phyloP scores from a whole-genome alignment of 495 filamentous ascomycete species.

The Aspergillus hancockii region DNA sequence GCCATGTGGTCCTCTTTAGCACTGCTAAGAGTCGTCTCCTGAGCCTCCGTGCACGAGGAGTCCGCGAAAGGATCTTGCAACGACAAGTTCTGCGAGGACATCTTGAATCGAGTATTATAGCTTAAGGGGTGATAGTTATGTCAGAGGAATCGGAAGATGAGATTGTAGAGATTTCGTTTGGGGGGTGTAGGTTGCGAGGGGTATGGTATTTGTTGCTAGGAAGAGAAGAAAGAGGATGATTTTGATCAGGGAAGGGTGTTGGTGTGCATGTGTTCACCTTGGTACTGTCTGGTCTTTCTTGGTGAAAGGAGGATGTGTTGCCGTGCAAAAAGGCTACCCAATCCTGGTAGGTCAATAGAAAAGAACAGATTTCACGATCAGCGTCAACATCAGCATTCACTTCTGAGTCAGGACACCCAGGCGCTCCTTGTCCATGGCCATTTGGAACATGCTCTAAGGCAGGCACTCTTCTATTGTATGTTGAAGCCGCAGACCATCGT shows the following conservation, averaged over 20 bases:
- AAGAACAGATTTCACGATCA: not conserved
- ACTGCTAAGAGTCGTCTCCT: not conserved
- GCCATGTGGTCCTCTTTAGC: not conserved
- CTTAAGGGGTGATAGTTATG: constrained; percentile 4
- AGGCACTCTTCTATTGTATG: not conserved
- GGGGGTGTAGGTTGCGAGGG: not conserved
- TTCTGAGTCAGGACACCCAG: not conserved
- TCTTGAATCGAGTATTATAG: not conserved
- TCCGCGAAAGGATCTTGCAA: constrained; percentile 6
- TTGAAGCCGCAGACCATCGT: not conserved
- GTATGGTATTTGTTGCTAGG: constrained; percentile 6
- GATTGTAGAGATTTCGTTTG: not conserved
- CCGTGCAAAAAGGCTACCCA: constrained; percentile 6
- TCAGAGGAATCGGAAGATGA: constrained; percentile 4
- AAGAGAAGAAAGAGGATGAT: not conserved
- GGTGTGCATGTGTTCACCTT: not conserved
- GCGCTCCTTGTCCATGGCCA: not conserved
- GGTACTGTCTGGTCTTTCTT: not conserved
- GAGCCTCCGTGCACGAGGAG: not conserved
- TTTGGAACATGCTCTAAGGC: not conserved
- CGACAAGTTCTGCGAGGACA: constrained; percentile 2
- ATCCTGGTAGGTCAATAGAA: constrained; percentile 1
- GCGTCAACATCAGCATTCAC: constrained; percentile 7
- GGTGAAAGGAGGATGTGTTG: constrained; percentile 8
- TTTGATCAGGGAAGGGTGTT: not conserved